These are phyloP conservation scores for Ophiostoma montium DNA, from an alignment of 2,329 filamentous ascomycete species.

Conservation along the genomic window DNA sequence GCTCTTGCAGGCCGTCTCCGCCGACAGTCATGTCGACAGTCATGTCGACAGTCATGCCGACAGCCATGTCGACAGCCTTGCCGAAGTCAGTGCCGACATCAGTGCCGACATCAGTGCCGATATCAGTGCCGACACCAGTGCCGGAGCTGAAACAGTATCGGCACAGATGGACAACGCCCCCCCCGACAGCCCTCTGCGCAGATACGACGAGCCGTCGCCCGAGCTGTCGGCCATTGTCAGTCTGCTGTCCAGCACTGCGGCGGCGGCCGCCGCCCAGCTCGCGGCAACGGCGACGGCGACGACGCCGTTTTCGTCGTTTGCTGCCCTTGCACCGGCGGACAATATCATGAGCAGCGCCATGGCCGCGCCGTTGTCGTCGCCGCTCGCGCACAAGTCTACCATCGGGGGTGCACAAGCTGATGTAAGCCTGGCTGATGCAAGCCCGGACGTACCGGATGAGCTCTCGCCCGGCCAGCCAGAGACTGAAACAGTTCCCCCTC, in stretches of 20 bases:
- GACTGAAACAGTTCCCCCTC: too few relatives aligned
- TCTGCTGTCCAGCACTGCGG: background rate
- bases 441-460: conserved; percentile 10
- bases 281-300: conserved; percentile 9
- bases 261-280: background rate
- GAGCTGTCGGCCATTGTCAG: conserved; percentile 11
- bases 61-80: background rate
- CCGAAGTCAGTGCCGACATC: too few relatives aligned
- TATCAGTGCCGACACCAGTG: too few relatives aligned
- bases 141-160: too few relatives aligned
- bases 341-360: background rate
- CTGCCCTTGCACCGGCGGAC: background rate
- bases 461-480: conserved; percentile 11
- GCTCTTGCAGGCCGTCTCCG: conserved; percentile 24
- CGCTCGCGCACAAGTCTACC: conserved; percentile 11
- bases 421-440: background rate
- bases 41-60: background rate
- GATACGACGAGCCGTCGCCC: conserved; percentile 22
- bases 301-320: conserved; percentile 2
- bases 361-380: conserved; percentile 10
- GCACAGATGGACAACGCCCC: background rate
- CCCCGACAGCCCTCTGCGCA: background rate
- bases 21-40: background rate
- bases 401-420: too few relatives aligned
- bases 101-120: too few relatives aligned